Conservation (phyloP, 441 rosid species). For the Erodium moschatum region DNA sequence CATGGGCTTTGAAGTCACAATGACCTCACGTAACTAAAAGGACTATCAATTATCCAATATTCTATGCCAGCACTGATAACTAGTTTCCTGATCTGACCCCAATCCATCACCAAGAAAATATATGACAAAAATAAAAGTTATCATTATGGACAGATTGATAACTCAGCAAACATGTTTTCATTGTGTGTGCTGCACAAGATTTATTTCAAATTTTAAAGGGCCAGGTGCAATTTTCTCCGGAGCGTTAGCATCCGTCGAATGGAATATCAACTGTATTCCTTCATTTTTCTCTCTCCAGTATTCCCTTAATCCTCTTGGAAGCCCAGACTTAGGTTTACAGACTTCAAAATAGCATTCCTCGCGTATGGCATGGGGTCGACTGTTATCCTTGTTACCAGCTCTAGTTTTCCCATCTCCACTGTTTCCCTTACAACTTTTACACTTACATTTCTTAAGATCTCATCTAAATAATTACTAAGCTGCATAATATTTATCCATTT, state of each 20-base stretch:
- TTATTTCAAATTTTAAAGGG: not conserved
- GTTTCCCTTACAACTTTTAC: not conserved
- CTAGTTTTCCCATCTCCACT: not conserved
- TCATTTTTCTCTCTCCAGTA: not conserved
- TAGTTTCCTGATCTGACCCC: not conserved
- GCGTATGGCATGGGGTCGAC: not conserved
- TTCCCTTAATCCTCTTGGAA: not conserved
- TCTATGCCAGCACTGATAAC: not conserved
- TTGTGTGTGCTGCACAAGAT: not conserved
- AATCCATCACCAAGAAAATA: not conserved
- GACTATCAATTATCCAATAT: not conserved
- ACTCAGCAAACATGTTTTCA: not conserved
- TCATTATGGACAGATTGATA: not conserved
- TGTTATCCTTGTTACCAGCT: not conserved
- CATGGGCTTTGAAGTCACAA: not conserved
- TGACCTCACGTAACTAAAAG: not conserved
- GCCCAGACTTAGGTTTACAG: not conserved
- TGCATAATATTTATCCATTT: no score
- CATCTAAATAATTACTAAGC: not conserved
- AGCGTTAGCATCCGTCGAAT: not conserved
- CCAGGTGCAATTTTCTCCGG: not conserved
- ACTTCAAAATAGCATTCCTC: not conserved
- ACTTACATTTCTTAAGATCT: not conserved
- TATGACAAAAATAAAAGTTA: not conserved
- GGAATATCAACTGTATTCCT: not conserved